phyloP scores from a whole-genome alignment of 2,329 filamentous ascomycete genomes.

The Scleromitrula shiraiana region DNA sequence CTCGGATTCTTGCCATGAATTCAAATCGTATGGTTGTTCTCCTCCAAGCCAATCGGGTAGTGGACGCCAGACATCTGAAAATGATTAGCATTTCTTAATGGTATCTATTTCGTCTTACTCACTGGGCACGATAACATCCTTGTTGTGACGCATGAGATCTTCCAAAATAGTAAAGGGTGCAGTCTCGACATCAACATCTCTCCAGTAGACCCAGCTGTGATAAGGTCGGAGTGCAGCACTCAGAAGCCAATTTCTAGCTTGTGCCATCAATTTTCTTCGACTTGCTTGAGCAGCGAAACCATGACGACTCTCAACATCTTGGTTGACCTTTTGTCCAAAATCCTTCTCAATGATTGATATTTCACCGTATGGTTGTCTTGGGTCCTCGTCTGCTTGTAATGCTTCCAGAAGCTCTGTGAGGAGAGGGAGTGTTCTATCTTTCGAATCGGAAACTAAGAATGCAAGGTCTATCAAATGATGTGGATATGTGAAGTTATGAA shows the following conservation, averaged over 20 bases:
- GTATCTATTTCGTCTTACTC: constrained; percentile 36
- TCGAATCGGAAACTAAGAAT: constrained; percentile 95
- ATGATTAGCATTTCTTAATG: not conserved
- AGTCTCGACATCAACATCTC: constrained; percentile 96
- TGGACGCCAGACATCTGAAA: constrained; percentile 88
- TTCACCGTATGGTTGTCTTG: constrained; percentile 81
- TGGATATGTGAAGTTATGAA: constrained; percentile 93
- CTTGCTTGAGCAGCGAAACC: constrained; percentile 94
- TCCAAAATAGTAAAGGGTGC: constrained; percentile 95
- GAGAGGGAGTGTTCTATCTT: constrained; percentile 76
- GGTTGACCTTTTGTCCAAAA: constrained; percentile 95
- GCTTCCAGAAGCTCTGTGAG: constrained; percentile 68
- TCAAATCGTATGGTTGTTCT: constrained; percentile 95
- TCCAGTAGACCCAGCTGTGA: constrained; percentile 99
- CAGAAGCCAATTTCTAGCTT: constrained; percentile 93
- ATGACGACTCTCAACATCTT: constrained; percentile 95
- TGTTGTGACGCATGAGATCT: constrained; percentile 97
- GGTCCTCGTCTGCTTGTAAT: constrained; percentile 72
- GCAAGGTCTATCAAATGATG: constrained; percentile 94
- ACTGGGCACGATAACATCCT: constrained; percentile 98
- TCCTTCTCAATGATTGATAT: constrained; percentile 98
- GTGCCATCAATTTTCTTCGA: constrained; percentile 92
- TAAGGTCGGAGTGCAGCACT: constrained; percentile 89
- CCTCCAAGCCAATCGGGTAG: constrained; percentile 97
- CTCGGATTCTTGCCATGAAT: constrained; percentile 99